Percentiles rank a stretch among this genome's conserved stretches.
These are phyloP conservation scores for Tylopilus plumbeoviolaceoides DNA, from an alignment of 768 basidiomycete genomes.

Conservation along the genomic window DNA sequence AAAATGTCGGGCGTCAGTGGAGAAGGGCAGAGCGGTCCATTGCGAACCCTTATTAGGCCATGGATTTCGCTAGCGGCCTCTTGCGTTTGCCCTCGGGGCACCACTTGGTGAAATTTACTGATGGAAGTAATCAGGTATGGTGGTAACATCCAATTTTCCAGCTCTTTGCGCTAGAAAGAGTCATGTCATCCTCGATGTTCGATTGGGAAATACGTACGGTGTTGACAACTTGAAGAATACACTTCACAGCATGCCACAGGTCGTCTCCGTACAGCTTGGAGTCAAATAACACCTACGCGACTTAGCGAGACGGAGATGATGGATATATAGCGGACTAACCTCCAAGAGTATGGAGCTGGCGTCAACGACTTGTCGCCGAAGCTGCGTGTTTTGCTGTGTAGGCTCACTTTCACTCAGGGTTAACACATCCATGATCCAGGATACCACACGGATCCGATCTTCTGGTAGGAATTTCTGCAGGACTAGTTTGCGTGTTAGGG, in stretches of 20 bases:
- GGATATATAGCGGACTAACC: constrained; percentile 27
- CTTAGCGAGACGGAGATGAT: constrained; percentile 4
- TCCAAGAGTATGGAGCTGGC: constrained; percentile 46
- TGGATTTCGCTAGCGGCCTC: constrained; percentile 32
- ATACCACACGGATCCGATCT: constrained; percentile 44
- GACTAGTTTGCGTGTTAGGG: constrained; percentile 41
- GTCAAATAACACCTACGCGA: constrained; percentile 17
- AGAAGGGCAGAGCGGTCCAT: constrained; percentile 37
- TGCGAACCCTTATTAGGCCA: constrained; percentile 55
- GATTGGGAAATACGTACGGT: constrained; percentile 20
- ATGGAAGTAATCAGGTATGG: constrained; percentile 36
- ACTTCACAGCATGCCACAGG: constrained; percentile 24
- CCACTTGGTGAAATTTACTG: constrained; percentile 27
- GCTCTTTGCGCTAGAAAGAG: constrained; percentile 40
- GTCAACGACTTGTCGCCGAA: constrained; percentile 48
- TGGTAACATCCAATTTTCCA: constrained; percentile 41
- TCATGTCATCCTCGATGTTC: constrained; percentile 19
- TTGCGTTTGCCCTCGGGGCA: constrained; percentile 21
- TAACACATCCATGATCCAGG: constrained; percentile 43
- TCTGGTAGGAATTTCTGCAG: constrained; percentile 42
- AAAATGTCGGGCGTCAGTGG: constrained; percentile 38
- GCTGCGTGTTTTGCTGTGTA: constrained; percentile 27
- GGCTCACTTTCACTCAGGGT: constrained; percentile 34
- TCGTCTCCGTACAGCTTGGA: constrained; percentile 22
- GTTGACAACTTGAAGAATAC: constrained; percentile 20